phyloP scores from a whole-genome alignment of 306 rosid genomes.

The Casuarina equisetifolia region DNA sequence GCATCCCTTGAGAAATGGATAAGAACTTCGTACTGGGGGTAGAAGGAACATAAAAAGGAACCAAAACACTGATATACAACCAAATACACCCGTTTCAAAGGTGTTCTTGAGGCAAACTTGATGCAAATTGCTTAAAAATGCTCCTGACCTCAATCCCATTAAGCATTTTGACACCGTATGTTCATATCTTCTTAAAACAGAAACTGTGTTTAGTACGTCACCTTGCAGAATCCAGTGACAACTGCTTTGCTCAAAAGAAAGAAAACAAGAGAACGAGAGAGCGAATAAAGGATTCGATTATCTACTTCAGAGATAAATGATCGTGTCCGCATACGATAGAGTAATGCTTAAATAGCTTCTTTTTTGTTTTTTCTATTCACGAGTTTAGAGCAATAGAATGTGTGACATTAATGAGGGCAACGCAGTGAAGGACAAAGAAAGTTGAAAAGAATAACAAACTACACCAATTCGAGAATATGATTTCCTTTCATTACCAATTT shows the following conservation, averaged over 20 bases:
- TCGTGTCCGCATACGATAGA: not conserved
- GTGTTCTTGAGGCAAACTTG: not conserved
- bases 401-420: too few species aligned
- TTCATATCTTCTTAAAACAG: too few species aligned
- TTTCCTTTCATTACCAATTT: slow-evolving; percentile 15
- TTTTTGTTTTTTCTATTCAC: too few species aligned
- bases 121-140: too few species aligned
- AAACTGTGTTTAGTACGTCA: not conserved
- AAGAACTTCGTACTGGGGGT: not conserved
- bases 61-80: not conserved
- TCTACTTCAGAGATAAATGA: not conserved
- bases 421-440: not conserved
- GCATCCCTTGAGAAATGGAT: not conserved
- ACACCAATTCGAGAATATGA: slow-evolving; percentile 6
- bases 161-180: too few species aligned
- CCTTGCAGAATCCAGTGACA: not conserved
- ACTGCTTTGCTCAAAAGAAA: not conserved
- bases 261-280: not conserved
- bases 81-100: not conserved
- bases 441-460: not conserved
- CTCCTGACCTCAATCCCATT: too few species aligned
- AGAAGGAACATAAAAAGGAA: not conserved
- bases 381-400: too few species aligned
- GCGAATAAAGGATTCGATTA: not conserved
- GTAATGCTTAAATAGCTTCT: too few species aligned